These are phyloP conservation scores for Trametes polyzona DNA, from an alignment of 1,284 basidiomycete genomes.

Conservation along the genomic window DNA sequence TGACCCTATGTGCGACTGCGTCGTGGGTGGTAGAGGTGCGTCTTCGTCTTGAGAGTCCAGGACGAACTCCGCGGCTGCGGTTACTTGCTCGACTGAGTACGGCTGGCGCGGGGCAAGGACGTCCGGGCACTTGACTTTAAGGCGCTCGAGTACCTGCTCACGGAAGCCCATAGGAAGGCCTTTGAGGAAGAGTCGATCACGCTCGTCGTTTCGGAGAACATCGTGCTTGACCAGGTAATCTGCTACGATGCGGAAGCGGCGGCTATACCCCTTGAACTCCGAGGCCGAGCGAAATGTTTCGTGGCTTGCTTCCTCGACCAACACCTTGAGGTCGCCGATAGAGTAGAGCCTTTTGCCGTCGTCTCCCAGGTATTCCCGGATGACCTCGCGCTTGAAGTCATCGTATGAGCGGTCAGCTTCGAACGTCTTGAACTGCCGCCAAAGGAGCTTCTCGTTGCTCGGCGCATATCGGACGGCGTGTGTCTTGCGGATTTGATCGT, in stretches of 20 bases:
- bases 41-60: conserved; percentile 1
- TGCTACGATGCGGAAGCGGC: conserved; percentile 1
- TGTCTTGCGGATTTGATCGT: neutral
- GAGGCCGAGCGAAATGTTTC: neutral
- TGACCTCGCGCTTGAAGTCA: conserved; percentile 4
- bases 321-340: neutral
- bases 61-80: neutral
- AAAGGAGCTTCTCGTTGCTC: neutral
- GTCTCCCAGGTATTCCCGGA: conserved; percentile 6
- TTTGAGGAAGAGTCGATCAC: conserved; percentile 5
- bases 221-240: too few species aligned
- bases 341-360: conserved; percentile 1
- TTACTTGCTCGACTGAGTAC: conserved; percentile 4
- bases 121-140: conserved; percentile 4
- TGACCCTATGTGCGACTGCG: neutral
- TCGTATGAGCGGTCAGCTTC: neutral
- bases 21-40: neutral
- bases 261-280: conserved; percentile 7
- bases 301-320: neutral
- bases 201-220: neutral
- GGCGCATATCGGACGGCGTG: conserved; percentile 4
- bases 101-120: neutral
- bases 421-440: neutral
- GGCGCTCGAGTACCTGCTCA: neutral
- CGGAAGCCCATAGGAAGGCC: neutral